Base-by-base conservation (phyloP, 2,329 filamentous ascomycete genomes). In the Colletotrichum sp. region DNA sequence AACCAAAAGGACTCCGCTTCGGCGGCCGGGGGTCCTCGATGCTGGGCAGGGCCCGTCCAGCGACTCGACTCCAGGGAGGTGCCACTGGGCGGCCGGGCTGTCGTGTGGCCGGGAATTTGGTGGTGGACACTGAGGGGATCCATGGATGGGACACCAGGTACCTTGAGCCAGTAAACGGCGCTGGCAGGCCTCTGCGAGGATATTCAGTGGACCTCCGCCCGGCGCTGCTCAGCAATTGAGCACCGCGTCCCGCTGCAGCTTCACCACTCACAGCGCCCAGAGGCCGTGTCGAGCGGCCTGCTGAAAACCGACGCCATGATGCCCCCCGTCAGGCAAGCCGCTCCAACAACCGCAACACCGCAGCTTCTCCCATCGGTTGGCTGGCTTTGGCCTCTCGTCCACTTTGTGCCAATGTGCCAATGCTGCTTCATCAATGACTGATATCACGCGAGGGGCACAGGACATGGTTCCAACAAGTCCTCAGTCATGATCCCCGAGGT, bases 121-220 rank as follows among this genome's bases (percentile, higher is more conserved):
- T 34, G 26, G 62, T 43, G 62, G 28, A 63, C 13, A 63, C 66
- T 16, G 24, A 7, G 9, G 34, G 65, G 24, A 38, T 38, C 36
- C 36, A 38, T 38, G 36, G 16, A 18, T 38, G 16, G 34, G 34
- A 38, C 36, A 18, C 36, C 36, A 38, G 36, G 36, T 38, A 8
- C 14, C 36, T 38, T 18, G 36, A 48, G 24, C 73, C 69, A 72
- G 26, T 72, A 34, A 72, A 34, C 55, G 62, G 21, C 63, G 69
- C 63, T 64, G 73, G 43, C 63, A 58, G 63, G 73, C 69, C 69
- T 68, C 69, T 52, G 55, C 73, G 43, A 73, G 73, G 69, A 28
- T 71, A 62, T 67, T 62, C 61, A 67, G 72, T 75, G 73, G 69
- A 72, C 55, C 73, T 62, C n/a, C 32, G 62, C 69, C 62, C 56